Evolutionary conservation across 192 early-diverging fungal species (phyloP).

Genomic region (Ramicandelaber brevisporus): DNA sequence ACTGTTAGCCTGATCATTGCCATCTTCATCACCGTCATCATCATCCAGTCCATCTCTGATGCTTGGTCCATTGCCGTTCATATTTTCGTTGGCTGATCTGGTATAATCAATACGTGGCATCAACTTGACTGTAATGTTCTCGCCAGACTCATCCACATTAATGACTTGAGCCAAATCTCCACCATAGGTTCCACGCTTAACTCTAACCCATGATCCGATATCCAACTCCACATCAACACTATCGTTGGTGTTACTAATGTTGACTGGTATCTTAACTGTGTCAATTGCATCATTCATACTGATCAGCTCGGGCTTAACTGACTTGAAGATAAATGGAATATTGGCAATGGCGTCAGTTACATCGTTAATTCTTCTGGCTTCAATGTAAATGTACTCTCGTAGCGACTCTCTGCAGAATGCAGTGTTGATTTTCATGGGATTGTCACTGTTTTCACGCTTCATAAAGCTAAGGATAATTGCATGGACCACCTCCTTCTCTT

Average conservation of each 20-base stretch:
- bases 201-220: slow-evolving; percentile 57
- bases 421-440: slow-evolving; percentile 47
- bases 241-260: slow-evolving; percentile 20
- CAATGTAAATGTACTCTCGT: slow-evolving; percentile 79
- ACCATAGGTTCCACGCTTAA: slow-evolving; percentile 76
- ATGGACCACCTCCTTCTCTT: slow-evolving; percentile 69
- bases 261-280: slow-evolving; percentile 48
- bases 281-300: slow-evolving; percentile 82
- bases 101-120: slow-evolving; percentile 50
- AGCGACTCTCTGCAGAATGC: slow-evolving; percentile 62
- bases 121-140: slow-evolving; percentile 33
- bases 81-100: too few species aligned
- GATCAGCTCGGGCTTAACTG: slow-evolving; percentile 47
- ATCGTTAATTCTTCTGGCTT: slow-evolving; percentile 49
- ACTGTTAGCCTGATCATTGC: slow-evolving; percentile 11
- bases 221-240: slow-evolving; percentile 33
- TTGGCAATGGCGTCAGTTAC: slow-evolving; percentile 55
- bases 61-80: background rate
- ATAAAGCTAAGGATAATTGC: slow-evolving; percentile 49
- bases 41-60: too few species aligned
- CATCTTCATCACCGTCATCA: too few species aligned
- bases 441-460: slow-evolving; percentile 28
- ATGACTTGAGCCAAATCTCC: slow-evolving; percentile 77
- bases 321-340: slow-evolving; percentile 44
- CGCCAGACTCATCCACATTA: slow-evolving; percentile 32